These are phyloP conservation scores for Blastocystis sp. DNA, from an alignment of 352 stramenopile species.

Conservation along the genomic window DNA sequence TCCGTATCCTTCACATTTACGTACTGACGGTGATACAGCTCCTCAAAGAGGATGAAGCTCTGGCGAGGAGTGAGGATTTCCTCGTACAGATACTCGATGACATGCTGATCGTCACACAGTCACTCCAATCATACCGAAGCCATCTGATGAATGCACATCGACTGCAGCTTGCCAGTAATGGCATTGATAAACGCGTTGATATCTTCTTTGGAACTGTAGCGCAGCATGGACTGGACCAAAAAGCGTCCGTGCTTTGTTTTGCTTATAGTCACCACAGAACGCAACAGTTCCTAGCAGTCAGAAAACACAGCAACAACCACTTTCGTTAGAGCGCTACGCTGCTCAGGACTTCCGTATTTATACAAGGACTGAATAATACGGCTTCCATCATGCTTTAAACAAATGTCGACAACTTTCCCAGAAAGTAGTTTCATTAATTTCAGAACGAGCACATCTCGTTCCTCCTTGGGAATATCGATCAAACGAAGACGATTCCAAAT, in stretches of 20 bases:
- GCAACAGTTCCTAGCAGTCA: conserved; percentile 20
- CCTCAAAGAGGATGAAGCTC: conserved; percentile 50
- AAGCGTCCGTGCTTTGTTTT: conserved; percentile 60
- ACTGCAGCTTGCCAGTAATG: conserved; percentile 23
- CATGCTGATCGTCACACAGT: background rate
- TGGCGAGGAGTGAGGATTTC: conserved; percentile 12
- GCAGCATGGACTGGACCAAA: conserved; percentile 18
- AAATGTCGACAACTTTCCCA: conserved; percentile 50
- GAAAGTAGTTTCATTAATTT: conserved; percentile 47
- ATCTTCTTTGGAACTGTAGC: conserved; percentile 57
- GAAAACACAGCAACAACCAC: background rate
- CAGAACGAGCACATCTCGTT: conserved; percentile 11
- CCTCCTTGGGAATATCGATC: conserved; percentile 27
- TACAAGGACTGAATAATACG: conserved; percentile 58
- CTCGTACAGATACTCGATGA: conserved; percentile 54
- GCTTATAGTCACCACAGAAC: conserved; percentile 13
- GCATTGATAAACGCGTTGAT: conserved; percentile 33
- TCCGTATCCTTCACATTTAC: conserved; percentile 54
- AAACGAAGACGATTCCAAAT: conserved; percentile 60
- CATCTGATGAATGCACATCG: conserved; percentile 37
- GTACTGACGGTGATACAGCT: conserved; percentile 59
- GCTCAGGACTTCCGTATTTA: conserved; percentile 48
- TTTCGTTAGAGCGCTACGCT: conserved; percentile 23
- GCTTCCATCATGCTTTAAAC: conserved; percentile 57
- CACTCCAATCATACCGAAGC: background rate